phyloP scores from a whole-genome alignment of 345 rosid species.

The Iberis pinnata region DNA sequence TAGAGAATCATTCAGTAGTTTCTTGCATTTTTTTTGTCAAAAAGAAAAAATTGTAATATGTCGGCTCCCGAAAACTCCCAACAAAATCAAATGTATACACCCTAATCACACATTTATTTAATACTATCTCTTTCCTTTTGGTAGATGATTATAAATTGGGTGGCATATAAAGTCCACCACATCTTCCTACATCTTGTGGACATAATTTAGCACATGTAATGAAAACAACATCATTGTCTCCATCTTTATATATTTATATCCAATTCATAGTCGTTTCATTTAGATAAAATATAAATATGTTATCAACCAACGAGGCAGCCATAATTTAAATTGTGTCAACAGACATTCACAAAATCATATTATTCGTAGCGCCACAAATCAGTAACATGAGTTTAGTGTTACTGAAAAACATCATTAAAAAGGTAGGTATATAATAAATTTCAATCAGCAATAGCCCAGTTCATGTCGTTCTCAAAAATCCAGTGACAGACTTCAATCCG shows the following conservation, averaged over 20 bases:
- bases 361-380: conserved; percentile 25
- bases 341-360: conserved; percentile 22
- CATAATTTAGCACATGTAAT: conserved; percentile 28
- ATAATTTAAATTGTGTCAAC: conserved; percentile 21
- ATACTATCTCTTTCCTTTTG: not conserved
- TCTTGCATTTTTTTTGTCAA: no score
- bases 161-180: conserved; percentile 36
- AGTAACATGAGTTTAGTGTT: conserved; percentile 29
- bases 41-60: no score
- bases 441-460: conserved; percentile 54
- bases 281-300: not conserved
- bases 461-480: conserved; percentile 82
- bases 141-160: conserved; percentile 17
- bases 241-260: conserved; percentile 17
- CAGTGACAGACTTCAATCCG: conserved; percentile 75
- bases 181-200: conserved; percentile 30
- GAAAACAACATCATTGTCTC: conserved; percentile 23
- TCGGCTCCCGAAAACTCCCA: no score
- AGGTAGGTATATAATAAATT: not conserved
- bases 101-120: not conserved
- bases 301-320: conserved; percentile 8
- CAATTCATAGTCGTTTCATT: not conserved
- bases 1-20: no score
- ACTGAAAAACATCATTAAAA: no score
- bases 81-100: no score